Percentiles rank a stretch among this genome's conserved stretches.
phyloP scores from a whole-genome alignment of 2,329 filamentous ascomycete genomes.

The Trichoderma brevicompactum region DNA sequence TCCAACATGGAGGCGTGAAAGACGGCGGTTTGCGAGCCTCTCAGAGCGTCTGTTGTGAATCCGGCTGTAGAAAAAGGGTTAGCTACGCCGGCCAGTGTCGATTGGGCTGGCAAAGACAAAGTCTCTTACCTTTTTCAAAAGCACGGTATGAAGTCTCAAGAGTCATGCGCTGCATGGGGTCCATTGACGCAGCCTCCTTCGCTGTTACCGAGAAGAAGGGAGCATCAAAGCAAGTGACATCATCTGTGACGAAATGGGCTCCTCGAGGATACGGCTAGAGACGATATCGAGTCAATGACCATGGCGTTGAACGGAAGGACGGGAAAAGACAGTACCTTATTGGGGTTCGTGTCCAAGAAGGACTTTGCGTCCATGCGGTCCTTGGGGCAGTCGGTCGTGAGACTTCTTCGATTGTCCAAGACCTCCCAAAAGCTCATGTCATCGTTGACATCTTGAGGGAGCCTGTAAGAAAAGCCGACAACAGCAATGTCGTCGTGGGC shows the following conservation, averaged over 20 bases:
- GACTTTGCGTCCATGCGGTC: conserved; percentile 38
- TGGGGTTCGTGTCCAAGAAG: conserved; percentile 31
- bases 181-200: conserved; percentile 28
- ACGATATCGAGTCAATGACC: neutral
- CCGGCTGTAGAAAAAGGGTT: conserved; percentile 36
- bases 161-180: conserved; percentile 28
- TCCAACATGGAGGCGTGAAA: conserved; percentile 45
- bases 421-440: conserved; percentile 43
- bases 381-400: conserved; percentile 42
- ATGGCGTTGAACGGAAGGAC: no score
- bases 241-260: conserved; percentile 14
- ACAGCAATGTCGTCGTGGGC: conserved; percentile 37
- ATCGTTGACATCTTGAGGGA: conserved; percentile 43
- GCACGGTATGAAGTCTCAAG: conserved; percentile 28
- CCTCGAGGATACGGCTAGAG: conserved; percentile 11
- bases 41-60: conserved; percentile 38
- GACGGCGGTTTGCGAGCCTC: conserved; percentile 40
- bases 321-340: conserved; percentile 6
- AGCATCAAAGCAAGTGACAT: conserved; percentile 30
- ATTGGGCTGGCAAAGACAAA: neutral
- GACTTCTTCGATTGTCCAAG: conserved; percentile 38
- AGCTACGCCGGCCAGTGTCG: neutral
- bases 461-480: conserved; percentile 45
- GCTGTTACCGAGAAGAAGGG: conserved; percentile 39
- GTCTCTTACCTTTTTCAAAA: conserved; percentile 12